Evolutionary conservation across 139 green algal species (phyloP), one percentile per base, ranked within the genome.

Genomic region (Spirogloea muscicola): DNA sequence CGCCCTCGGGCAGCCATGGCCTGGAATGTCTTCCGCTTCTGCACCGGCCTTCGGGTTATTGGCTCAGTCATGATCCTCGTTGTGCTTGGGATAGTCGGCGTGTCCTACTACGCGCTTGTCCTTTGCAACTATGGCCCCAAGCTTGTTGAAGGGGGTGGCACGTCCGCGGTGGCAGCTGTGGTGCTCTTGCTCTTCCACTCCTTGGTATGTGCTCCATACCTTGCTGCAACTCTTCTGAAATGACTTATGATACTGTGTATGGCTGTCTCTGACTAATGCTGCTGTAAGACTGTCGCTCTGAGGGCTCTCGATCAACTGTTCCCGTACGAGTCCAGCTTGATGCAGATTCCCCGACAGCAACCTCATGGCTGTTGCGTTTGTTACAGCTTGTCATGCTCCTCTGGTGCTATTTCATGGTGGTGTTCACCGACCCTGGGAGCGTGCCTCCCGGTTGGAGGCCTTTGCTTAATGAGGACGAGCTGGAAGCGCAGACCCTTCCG

Each of bases 361-460:
- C n/a, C n/a, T n/a, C n/a, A n/a, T n/a, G n/a, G n/a, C n/a, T n/a
- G n/a, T n/a, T n/a, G n/a, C n/a, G n/a, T n/a, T n/a, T n/a, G n/a
- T n/a, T n/a, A 5, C 70, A 91, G 85, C 75, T 93, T 0, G 71
- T 66, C 0, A 88, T 97, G 87, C 33, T 94, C n/a, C 60, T 96
- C 3, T 98, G 93, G 94, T 86, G 68, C 46, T 98, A 98, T 83
- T 88, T 97, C 60, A 86, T 90, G 38, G 81, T 87, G 33, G 86
- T 96, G 9, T n/a, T 88, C 0, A 88, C 84, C 3, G 85, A 94
- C 43, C 90, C 94, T 0, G 94, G 94, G 1, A 33, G 57, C 0
- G 93, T 97, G 33, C 94, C 94, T 3, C 40, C 70, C 6, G 90
- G 86, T 2, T 98, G 94, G 93, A 84, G 90, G 36, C 94, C 94